phyloP scores from a whole-genome alignment of 2,329 filamentous ascomycete genomes.

The Fusarium acutatum region DNA sequence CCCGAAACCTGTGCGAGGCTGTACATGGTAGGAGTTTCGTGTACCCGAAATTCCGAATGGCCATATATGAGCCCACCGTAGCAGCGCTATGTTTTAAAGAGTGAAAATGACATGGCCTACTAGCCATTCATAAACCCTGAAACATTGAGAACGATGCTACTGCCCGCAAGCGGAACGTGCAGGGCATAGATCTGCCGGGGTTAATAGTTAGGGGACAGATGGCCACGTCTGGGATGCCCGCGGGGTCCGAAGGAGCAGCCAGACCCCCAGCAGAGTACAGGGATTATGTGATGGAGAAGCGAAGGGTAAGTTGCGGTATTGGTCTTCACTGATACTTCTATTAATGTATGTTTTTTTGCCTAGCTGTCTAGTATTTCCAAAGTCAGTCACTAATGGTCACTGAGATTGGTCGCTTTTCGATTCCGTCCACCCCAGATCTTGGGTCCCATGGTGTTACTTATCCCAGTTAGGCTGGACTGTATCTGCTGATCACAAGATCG shows the following conservation, averaged over 20 bases:
- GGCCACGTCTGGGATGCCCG: neutral
- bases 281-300: neutral
- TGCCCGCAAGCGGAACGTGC: neutral
- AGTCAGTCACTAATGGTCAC: no score
- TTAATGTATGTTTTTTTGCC: neutral
- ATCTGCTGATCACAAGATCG: rapidly evolving
- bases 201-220: no score
- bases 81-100: neutral
- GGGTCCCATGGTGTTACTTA: neutral
- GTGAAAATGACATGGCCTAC: neutral
- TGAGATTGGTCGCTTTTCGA: neutral
- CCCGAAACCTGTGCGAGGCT: neutral
- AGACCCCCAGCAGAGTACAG: neutral
- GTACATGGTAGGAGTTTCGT: neutral
- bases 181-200: no score
- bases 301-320: no score
- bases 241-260: neutral
- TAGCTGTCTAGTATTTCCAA: neutral
- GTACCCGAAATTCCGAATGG: neutral
- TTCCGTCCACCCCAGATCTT: neutral
- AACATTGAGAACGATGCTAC: neutral
- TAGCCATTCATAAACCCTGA: neutral
- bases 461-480: neutral
- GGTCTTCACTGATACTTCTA: neutral
- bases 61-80: neutral